phyloP scores from a whole-genome alignment of 2,329 filamentous ascomycete species.

The Saccharata proteae region DNA sequence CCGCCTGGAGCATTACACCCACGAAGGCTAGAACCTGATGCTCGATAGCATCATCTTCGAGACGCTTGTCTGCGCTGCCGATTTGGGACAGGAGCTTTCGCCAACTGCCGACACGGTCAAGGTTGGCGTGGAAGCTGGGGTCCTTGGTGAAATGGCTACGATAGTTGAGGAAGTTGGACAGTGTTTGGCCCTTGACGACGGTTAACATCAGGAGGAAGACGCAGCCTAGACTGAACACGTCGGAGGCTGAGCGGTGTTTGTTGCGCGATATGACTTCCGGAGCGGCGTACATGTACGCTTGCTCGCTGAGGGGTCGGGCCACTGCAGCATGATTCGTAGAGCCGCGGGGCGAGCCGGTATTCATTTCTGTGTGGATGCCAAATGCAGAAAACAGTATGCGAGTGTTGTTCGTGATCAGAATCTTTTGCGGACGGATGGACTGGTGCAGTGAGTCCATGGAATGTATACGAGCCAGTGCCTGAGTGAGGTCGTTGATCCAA shows the following conservation, averaged over 20 bases:
- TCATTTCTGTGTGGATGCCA: conserved; percentile 15
- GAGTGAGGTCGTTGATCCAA: conserved; percentile 29
- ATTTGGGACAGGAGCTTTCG: conserved; percentile 5
- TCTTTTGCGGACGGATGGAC: conserved; percentile 26
- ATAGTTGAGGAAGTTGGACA: conserved; percentile 22
- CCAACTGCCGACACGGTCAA: conserved; percentile 21
- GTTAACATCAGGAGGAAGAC: conserved; percentile 28
- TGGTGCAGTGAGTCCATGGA: conserved; percentile 22
- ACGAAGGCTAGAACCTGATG: conserved; percentile 23
- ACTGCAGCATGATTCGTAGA: conserved; percentile 10
- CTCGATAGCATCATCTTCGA: conserved; percentile 20
- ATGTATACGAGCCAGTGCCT: conserved; percentile 26
- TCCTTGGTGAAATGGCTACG: conserved; percentile 20
- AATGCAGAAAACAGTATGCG: conserved; percentile 25
- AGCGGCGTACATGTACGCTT: conserved; percentile 27
- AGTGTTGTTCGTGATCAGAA: conserved; percentile 18
- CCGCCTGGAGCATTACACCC: conserved; percentile 21
- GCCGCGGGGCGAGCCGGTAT: conserved; percentile 8
- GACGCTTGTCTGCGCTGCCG: conserved; percentile 12
- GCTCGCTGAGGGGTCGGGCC: conserved; percentile 17
- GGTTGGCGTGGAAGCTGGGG: conserved; percentile 26
- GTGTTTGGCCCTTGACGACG: conserved; percentile 22
- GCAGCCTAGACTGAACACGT: conserved; percentile 28
- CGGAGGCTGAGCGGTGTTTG: conserved; percentile 18
- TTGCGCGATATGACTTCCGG: conserved; percentile 23